These are phyloP conservation scores for Ophiostoma himal-ulmi DNA, from an alignment of 2,329 filamentous ascomycete species.

Conservation along the genomic window DNA sequence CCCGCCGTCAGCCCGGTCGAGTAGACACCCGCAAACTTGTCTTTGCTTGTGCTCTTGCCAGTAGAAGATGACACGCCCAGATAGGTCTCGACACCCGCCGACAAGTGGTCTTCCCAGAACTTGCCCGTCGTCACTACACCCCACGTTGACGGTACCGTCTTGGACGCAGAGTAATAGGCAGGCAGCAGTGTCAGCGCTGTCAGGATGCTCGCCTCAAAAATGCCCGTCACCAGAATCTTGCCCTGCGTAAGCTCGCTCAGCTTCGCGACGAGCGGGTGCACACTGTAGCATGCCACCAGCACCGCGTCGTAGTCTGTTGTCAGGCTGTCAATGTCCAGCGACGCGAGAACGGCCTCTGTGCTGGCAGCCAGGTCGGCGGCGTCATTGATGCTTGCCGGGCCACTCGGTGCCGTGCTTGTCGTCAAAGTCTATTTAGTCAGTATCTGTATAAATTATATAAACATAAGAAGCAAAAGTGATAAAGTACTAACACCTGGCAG, in stretches of 20 bases:
- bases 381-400: conserved; percentile 73
- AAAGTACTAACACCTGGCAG: conserved; percentile 43
- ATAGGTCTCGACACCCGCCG: conserved; percentile 57
- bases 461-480: neutral
- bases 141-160: conserved; percentile 46
- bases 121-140: conserved; percentile 85
- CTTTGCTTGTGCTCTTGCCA: conserved; percentile 27
- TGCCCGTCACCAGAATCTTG: conserved; percentile 61
- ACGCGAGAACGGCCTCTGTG: conserved; percentile 54
- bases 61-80: conserved; percentile 46
- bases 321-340: conserved; percentile 39
- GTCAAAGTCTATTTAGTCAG: conserved; percentile 26
- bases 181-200: conserved; percentile 52
- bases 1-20: conserved; percentile 75
- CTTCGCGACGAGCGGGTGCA: conserved; percentile 66
- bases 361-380: conserved; percentile 61
- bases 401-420: conserved; percentile 61
- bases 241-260: conserved; percentile 38
- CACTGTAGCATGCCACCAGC: conserved; percentile 82
- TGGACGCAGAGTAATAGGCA: conserved; percentile 27
- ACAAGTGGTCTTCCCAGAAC: conserved; percentile 72
- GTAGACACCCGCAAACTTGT: conserved; percentile 69
- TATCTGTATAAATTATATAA: neutral
- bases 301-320: conserved; percentile 61
- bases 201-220: conserved; percentile 78